Conservation (phyloP, 192 early-diverging fungal genomes). For the Coemansia umbellata region DNA sequence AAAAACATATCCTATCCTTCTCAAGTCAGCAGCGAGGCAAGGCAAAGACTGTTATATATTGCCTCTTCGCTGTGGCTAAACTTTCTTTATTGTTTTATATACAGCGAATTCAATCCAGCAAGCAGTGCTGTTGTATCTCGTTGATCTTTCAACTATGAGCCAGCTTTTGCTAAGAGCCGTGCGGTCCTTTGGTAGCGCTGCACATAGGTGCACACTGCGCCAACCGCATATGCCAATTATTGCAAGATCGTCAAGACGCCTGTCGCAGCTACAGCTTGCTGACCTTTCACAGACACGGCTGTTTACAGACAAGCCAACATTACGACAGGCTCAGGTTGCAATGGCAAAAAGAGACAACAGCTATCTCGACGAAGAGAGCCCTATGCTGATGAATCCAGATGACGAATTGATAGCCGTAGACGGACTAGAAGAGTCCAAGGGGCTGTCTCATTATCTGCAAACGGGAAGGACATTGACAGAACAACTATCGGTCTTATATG, state of each 20-base stretch:
- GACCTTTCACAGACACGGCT: not conserved
- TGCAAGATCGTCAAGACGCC: not conserved
- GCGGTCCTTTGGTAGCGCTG: conserved; percentile 5
- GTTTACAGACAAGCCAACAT: conserved; percentile 14
- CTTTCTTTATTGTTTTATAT: not conserved
- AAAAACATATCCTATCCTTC: not conserved
- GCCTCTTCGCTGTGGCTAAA: no score
- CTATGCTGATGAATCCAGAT: conserved; percentile 15
- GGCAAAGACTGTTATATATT: no score
- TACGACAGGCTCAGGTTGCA: conserved; percentile 10
- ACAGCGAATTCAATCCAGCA: not conserved
- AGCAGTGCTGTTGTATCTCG: not conserved
- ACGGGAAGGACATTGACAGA: conserved; percentile 55
- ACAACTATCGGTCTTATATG: conserved; percentile 75
- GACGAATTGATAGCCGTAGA: conserved; percentile 7
- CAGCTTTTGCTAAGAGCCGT: conserved; percentile 24
- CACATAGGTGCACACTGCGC: not conserved
- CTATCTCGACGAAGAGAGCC: conserved; percentile 9
- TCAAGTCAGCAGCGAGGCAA: no score
- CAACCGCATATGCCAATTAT: not conserved
- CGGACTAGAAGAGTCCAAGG: conserved; percentile 17
- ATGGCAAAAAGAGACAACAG: conserved; percentile 4
- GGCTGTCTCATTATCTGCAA: conserved; percentile 27
- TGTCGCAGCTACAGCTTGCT: not conserved
- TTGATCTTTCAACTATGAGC: conserved; percentile 16